Percentiles rank a stretch among this genome's conserved stretches.
Evolutionary conservation across 1,139 yeast species (phyloP).

Genomic region (Saccharomycopsis hybrid): DNA sequence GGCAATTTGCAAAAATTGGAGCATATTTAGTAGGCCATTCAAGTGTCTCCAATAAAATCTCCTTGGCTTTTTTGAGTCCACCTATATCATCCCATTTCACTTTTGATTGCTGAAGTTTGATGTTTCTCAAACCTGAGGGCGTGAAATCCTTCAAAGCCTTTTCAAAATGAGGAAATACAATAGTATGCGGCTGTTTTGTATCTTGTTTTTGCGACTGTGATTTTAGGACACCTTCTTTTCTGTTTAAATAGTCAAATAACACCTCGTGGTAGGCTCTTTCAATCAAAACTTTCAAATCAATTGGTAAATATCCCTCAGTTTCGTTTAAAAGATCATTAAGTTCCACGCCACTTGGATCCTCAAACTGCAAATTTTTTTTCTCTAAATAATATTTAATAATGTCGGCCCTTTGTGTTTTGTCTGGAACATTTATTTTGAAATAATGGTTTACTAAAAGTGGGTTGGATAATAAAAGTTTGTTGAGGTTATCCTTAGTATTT

Average conservation of each 20-base stretch:
- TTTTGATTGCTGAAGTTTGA: slow-evolving; percentile 71
- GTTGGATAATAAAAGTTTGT: slow-evolving; percentile 53
- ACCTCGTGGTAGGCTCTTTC: slow-evolving; percentile 73
- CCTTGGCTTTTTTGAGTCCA: slow-evolving; percentile 73
- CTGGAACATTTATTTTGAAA: slow-evolving; percentile 62
- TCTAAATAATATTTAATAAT: slow-evolving; percentile 45
- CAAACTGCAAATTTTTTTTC: slow-evolving; percentile 29
- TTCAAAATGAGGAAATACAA: slow-evolving; percentile 35
- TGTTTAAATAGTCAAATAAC: slow-evolving; percentile 29
- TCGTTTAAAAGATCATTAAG: slow-evolving; percentile 60
- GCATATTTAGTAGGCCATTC: slow-evolving; percentile 98
- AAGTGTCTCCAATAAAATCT: slow-evolving; percentile 70
- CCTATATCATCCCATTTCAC: slow-evolving; percentile 87
- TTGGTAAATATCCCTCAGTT: slow-evolving; percentile 87
- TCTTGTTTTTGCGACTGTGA: no score
- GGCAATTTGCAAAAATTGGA: slow-evolving; percentile 85
- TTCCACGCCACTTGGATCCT: slow-evolving; percentile 30
- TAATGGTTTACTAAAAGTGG: slow-evolving; percentile 64
- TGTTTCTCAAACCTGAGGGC: slow-evolving; percentile 83
- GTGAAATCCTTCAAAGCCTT: slow-evolving; percentile 59
- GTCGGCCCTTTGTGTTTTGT: slow-evolving; percentile 50
- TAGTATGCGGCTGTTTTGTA: no score
- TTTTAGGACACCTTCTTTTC: background rate
- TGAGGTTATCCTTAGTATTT: slow-evolving; percentile 30
- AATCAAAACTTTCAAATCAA: slow-evolving; percentile 64